Evolutionary conservation across 169 alveolate genomes (phyloP).

Genomic region (Theileria annulata): DNA sequence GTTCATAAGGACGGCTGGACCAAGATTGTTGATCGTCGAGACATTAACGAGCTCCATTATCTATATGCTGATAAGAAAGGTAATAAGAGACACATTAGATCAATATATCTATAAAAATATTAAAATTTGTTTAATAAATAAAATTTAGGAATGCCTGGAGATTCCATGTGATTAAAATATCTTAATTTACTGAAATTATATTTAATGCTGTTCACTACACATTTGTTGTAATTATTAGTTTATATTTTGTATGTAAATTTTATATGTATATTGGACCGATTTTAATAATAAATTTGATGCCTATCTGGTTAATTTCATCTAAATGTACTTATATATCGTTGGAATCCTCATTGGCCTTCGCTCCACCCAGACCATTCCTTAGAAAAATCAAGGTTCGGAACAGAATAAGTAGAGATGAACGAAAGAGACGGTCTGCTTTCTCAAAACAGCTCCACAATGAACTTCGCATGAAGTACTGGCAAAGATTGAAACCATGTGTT

Average conservation of each 20-base stretch:
- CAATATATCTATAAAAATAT: background rate
- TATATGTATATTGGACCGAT: slow-evolving; percentile 15
- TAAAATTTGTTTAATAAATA: background rate
- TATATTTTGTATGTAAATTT: background rate
- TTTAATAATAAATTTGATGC: slow-evolving; percentile 20
- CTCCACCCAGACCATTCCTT: slow-evolving; percentile 45
- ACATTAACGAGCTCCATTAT: slow-evolving; percentile 88
- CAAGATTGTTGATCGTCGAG: slow-evolving; percentile 87
- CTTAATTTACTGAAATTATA: background rate
- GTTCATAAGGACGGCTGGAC: slow-evolving; percentile 93
- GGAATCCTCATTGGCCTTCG: slow-evolving; percentile 22
- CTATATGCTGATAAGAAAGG: slow-evolving; percentile 81
- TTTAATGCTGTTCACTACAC: background rate
- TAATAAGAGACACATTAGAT: background rate
- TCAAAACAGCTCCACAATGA: slow-evolving; percentile 63
- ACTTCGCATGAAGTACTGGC: slow-evolving; percentile 67
- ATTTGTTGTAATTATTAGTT: slow-evolving; percentile 2
- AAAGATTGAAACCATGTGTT: slow-evolving; percentile 41
- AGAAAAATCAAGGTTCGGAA: slow-evolving; percentile 46
- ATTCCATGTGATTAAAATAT: background rate
- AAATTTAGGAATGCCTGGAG: slow-evolving; percentile 27
- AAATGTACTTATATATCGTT: background rate
- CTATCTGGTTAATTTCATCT: background rate
- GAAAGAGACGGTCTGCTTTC: slow-evolving; percentile 54
- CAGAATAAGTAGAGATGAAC: slow-evolving; percentile 56